Evolutionary conservation across 2,329 filamentous ascomycete genomes (phyloP).

Genomic region (Basipetospora chlamydospora): DNA sequence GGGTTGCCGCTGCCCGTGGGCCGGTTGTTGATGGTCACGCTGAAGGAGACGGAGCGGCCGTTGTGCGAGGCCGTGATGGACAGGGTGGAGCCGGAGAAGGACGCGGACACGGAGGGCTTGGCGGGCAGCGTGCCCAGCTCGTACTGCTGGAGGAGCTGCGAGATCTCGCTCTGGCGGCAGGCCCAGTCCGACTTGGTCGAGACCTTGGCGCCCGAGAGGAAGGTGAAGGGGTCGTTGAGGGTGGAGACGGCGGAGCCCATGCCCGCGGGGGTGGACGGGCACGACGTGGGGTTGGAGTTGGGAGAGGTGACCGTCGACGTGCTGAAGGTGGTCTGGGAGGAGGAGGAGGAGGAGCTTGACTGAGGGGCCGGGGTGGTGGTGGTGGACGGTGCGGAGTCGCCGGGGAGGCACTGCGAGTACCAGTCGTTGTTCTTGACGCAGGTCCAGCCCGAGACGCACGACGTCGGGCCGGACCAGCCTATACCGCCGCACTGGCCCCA

Average conservation of each 20-base stretch:
- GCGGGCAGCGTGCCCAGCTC: too few species aligned
- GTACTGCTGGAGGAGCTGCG: conserved; percentile 31
- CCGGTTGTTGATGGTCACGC: conserved; percentile 19
- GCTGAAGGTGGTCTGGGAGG: conserved; percentile 36
- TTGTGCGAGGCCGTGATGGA: conserved; percentile 23
- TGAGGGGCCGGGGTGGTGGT: conserved; percentile 28
- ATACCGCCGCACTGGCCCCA: conserved; percentile 25
- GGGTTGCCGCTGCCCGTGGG: conserved; percentile 11
- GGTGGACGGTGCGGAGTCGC: not conserved
- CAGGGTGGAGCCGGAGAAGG: conserved; percentile 24
- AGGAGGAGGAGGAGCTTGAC: conserved; percentile 27
- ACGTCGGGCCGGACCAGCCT: conserved; percentile 19
- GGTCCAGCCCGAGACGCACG: conserved; percentile 19
- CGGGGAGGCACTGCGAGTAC: conserved; percentile 24
- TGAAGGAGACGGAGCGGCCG: conserved; percentile 25
- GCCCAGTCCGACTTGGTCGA: conserved; percentile 29
- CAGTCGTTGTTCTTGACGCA: conserved; percentile 23
- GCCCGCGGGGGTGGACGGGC: conserved; percentile 30
- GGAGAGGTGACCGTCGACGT: conserved; percentile 34
- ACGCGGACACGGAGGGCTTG: conserved; percentile 29
- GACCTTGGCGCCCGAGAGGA: conserved; percentile 25
- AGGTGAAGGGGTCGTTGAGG: conserved; percentile 34
- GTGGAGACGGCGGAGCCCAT: conserved; percentile 32
- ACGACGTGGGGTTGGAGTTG: too few species aligned
- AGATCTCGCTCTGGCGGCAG: conserved; percentile 34